Evolutionary conservation across 2,329 filamentous ascomycete species (phyloP), one percentile per base, ranked within the genome.

Genomic region (Aspergillus candidus): DNA sequence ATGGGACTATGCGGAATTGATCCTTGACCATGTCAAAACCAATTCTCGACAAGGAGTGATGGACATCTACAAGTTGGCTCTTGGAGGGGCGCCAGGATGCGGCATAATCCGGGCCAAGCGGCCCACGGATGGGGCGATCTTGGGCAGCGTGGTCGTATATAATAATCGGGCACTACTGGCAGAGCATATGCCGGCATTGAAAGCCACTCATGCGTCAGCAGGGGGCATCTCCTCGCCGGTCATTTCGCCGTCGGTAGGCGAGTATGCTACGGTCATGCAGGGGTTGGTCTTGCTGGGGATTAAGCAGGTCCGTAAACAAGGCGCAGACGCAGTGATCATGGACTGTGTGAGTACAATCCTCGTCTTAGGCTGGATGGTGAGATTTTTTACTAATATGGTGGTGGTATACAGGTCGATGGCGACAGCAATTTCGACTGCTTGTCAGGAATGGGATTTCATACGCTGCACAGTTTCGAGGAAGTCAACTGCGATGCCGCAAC

Each of bases 51-150:
- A 86, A 43, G 88, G 89, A 34, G 78, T 91, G 0, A 74, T 84
- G 32, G 87, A 90, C 61, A 80, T 94, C 14, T 94, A 94, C 69
- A 80, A 80, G 43, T 77, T 82, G 42, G 88, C 87, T 0, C 73
- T 94, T 2, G 75, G 79, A 8, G 84, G 88, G 53, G 78, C 78
- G 17, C 79, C 82, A 48, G 76, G 82, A 11, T 91, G 86, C 56
- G 87, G 86, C 32, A 86, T 94, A 46, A 89, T 94, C 46, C 79
- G 88, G 27, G 88, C 88, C 15, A 93, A 89, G 66, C 75, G 82
- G 43, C 74, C 77, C 0, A 76, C 79, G 38, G 84, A 83, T 44
- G 80, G 79, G 2, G 73, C 72, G n/a, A 68, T 94, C 14, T 67
- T 94, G 6, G 88, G 87, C 1, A 90, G 84, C 1, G 81, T 94